Conservation (phyloP, 345 rosid species). For the Murraya paniculata region DNA sequence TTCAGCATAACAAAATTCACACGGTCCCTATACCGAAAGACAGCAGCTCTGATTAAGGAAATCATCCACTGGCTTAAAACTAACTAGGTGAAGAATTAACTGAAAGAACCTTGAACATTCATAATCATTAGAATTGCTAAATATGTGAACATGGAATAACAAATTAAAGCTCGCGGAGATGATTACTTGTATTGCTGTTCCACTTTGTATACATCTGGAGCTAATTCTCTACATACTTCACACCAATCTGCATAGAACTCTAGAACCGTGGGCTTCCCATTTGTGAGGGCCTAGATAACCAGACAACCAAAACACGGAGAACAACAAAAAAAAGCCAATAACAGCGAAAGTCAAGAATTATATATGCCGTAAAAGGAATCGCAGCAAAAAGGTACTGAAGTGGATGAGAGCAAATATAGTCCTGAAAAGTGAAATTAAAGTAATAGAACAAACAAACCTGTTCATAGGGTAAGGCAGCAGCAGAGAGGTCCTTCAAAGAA, state of each 20-base stretch:
- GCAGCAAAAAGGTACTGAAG: no score
- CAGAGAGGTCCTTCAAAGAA: conserved; percentile 53
- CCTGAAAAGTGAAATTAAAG: background rate
- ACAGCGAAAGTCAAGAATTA: no score
- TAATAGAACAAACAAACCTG: conserved; percentile 23
- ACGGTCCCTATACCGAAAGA: conserved; percentile 51
- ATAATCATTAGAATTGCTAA: background rate
- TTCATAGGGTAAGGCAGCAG: conserved; percentile 47
- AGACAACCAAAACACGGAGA: background rate
- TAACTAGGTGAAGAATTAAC: background rate
- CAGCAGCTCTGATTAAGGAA: background rate
- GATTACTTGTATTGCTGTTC: conserved; percentile 88
- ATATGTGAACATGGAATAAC: background rate
- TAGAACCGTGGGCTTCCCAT: conserved; percentile 93
- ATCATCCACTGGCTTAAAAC: background rate
- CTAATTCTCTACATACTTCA: conserved; percentile 90
- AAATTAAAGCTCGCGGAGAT: background rate
- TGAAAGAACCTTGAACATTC: background rate
- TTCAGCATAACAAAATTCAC: conserved; percentile 96
- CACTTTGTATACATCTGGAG: conserved; percentile 88
- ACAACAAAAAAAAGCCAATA: no score
- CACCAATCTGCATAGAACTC: conserved; percentile 99
- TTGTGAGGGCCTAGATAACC: conserved; percentile 64
- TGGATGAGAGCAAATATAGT: background rate
- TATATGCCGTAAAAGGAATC: no score